Base-by-base conservation (phyloP, 139 green algal species). In the Parachlorella kessleri region DNA sequence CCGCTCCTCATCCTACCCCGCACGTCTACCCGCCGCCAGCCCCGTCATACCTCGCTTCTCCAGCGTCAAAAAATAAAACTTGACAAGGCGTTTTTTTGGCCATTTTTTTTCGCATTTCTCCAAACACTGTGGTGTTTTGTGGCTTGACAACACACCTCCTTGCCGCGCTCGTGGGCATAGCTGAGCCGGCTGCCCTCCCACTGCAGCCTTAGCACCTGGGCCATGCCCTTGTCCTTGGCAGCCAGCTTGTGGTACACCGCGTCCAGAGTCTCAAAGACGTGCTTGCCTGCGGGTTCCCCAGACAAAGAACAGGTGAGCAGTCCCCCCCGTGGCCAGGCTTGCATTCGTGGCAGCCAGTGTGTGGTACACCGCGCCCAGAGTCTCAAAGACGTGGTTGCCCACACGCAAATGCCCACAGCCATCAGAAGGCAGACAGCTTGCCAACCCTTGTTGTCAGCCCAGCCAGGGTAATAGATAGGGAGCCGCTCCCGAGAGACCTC, bases 341-440 rank as follows among this genome's bases (percentile, higher is more conserved):
- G 24, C 35, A 40, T 71, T 30, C 3, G 10, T 10, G n/a, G n/a
- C n/a, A n/a, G n/a, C n/a, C 3, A 79, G 3, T 36, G 38, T 24
- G 37, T n/a, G 70, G 7, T 79, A 8, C 7, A 36, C 42, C 7
- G 78, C 78, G 30, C 32, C 35, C 23, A 67, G 37, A 7, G 59
- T 76, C 66, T 84, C 78, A 75, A 80, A 84, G 21, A 70, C 54
- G 21, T 74, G 59, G 53, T 71, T 71, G 53, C 78, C 78, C n/a
- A n/a, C n/a, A n/a, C n/a, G n/a, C n/a, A n/a, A n/a, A n/a, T n/a
- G n/a, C n/a, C n/a, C n/a, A n/a, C n/a, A n/a, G n/a, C 48, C 18
- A 59, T 59, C 10, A 59, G 48, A 59, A 59, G 48, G 48, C 48
- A 59, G 48, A 18, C 14, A 59, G 48, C 48, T 14, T 59, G 48